A percentile compares a stretch with the other conserved stretches of the same genome.
Conservation (phyloP, 345 rosid genomes). For the Lepidium africanum region DNA sequence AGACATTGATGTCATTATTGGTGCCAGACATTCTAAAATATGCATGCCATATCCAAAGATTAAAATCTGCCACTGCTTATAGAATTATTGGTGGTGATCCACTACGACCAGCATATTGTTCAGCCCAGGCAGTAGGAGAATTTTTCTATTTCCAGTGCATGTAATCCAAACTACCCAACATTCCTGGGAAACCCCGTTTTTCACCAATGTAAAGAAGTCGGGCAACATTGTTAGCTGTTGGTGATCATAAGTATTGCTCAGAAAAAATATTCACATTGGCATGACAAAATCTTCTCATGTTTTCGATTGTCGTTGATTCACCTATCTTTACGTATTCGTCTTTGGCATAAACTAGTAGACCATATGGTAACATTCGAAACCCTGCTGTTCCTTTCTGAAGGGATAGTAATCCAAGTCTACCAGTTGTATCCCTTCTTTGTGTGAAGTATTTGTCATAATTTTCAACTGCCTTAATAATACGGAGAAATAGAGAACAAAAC, state of each 20-base stretch:
- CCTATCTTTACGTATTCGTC: not conserved
- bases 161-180: not conserved
- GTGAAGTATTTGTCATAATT: too few species aligned
- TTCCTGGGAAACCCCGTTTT: not conserved
- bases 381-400: too few species aligned
- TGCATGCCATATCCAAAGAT: too few species aligned
- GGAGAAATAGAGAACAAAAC: too few species aligned
- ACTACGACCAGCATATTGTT: not conserved
- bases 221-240: not conserved
- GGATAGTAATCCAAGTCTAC: too few species aligned
- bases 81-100: not conserved
- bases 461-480: too few species aligned
- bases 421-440: too few species aligned
- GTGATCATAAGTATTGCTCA: not conserved
- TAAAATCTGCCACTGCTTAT: not conserved
- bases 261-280: not conserved
- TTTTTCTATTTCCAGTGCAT: not conserved
- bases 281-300: not conserved
- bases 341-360: not conserved
- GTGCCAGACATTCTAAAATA: too few species aligned
- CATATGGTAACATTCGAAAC: not conserved
- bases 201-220: not conserved
- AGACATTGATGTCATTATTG: too few species aligned
- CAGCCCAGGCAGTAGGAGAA: not conserved
- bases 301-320: not conserved